Base-by-base conservation (phyloP, 2,329 filamentous ascomycete species). In the Aspergillus terreus region DNA sequence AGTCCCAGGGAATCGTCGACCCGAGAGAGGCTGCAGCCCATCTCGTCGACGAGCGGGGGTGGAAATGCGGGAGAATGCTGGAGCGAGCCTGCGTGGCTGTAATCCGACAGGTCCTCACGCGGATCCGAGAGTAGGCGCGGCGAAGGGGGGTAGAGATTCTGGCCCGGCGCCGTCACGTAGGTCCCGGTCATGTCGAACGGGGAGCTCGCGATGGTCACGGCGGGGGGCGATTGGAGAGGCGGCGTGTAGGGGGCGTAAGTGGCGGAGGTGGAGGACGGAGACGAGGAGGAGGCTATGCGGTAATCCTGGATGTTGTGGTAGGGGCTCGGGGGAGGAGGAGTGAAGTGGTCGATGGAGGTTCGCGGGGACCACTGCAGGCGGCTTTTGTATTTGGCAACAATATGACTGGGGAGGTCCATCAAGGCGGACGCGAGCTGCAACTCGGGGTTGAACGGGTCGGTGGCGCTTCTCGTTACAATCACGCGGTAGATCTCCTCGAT, bases 401-500 rank as follows among this genome's bases (percentile, higher is more conserved):
- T 83, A 59, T 88, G 81, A 50, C 87, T 83, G 15, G 88, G 86
- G 55, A 85, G 85, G 60, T 88, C 83, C 83, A 90, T 88, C 41
- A 91, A 76, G 4, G 77, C 75, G 54, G 88, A 71, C 10, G 85
- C 83, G 27, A 84, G 82, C 63, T 84, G 81, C 40, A 81, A 71
- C 23, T 83, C 81, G 14, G 78, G 77, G 50, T 83, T 80, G 52
- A 79, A 76, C 17, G 76, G 76, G 55, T 81, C 78, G 4, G 81
- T 79, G 19, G 83, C 74, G 60, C 82, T 90, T 74, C 89, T 82
- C 19, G 84, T 82, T 58, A 86, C 79, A 25, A 95, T 81, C 33
- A 88, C 83, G 44, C 83, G 82, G 43, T 90, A 85, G 63, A 96
- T 96, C 66, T 94, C 87, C 69, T 96, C 90, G 30, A 97, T 84